Evolutionary conservation across 495 filamentous ascomycete species (phyloP), one percentile per base, ranked within the genome.

Genomic region (Pyrenula massariospora): DNA sequence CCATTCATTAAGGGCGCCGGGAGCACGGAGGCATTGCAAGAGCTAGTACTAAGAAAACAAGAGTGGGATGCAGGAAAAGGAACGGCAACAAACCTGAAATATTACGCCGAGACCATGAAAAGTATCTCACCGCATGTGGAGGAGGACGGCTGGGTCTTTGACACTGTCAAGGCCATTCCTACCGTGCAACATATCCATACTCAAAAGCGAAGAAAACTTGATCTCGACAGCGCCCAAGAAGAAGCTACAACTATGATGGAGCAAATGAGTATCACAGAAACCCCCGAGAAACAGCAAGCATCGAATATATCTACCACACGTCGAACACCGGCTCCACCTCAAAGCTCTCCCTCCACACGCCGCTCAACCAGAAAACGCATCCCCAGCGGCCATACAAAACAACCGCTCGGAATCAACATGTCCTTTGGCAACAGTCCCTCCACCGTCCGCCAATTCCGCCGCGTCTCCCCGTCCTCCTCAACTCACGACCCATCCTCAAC

Each of bases 91-190:
- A 83, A 87, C 62, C 71, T 82, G n/a, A 83, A 84, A 58, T 91
- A 87, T 65, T 96, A 96, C 68, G 89, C 94, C 59, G 91, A 95
- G 74, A 94, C 89, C 22, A 73, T 94, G 72, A 77, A 73, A 52
- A 84, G 86, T 60, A 85, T 83, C n/a, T 75, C 88, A 64, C 83
- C 77, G 54, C 77, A 74, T 56, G 75, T 80, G 20, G 85, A 91
- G 20, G 76, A 85, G 19, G 91, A 95, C 61, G 88, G 88, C 54
- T 99, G 93, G 93, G 85, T 96, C n/a, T 99, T 99, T 64, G 93
- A 96, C 63, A 99, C 93, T 0, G 82, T 99, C 61, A 92, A 87
- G 66, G 85, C 81, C 22, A 10, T 52, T 5, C 68, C 77, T 19
- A 73, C 71, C 1, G 74, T 79, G 64, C 50, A 52, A 5, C 31